Percentiles rank a stretch among this genome's conserved stretches.
These are phyloP conservation scores for Boletus tomentosulus DNA, from an alignment of 768 basidiomycete species.

Conservation along the genomic window DNA sequence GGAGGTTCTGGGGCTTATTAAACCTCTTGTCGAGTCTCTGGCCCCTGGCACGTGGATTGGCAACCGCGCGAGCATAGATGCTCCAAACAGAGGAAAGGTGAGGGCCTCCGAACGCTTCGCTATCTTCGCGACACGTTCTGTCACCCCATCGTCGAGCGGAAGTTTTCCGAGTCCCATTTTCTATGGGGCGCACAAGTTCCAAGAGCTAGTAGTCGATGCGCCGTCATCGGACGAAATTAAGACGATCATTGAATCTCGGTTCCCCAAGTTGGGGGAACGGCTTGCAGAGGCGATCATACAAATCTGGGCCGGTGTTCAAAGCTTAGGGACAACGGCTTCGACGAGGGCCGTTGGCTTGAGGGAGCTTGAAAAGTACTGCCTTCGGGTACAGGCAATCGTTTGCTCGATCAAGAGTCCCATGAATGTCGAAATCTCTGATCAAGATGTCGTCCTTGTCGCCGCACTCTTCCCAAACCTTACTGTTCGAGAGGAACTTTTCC, in stretches of 20 bases:
- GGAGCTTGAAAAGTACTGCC: slow-evolving; percentile 82
- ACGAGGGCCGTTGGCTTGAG: slow-evolving; percentile 65
- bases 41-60: slow-evolving; percentile 72
- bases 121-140: slow-evolving; percentile 85
- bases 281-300: slow-evolving; percentile 51
- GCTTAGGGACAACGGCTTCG: slow-evolving; percentile 47
- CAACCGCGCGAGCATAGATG: slow-evolving; percentile 57
- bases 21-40: slow-evolving; percentile 77
- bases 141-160: slow-evolving; percentile 42
- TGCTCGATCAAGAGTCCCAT: slow-evolving; percentile 44
- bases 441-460: slow-evolving; percentile 32
- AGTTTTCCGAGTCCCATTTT: slow-evolving; percentile 61
- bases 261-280: slow-evolving; percentile 52
- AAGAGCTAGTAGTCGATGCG: slow-evolving; percentile 58
- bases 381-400: slow-evolving; percentile 60
- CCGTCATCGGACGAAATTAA: slow-evolving; percentile 67
- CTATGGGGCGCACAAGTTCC: slow-evolving; percentile 82
- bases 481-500: slow-evolving; percentile 82
- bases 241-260: slow-evolving; percentile 64
- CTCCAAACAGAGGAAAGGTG: slow-evolving; percentile 72
- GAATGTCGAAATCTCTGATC: slow-evolving; percentile 32
- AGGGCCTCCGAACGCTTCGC: slow-evolving; percentile 77
- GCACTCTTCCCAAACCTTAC: slow-evolving; percentile 63
- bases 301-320: slow-evolving; percentile 64
- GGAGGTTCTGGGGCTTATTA: slow-evolving; percentile 85